These are phyloP conservation scores for Nakazawaea pomicola DNA, from an alignment of 805 yeast genomes.

Conservation along the genomic window DNA sequence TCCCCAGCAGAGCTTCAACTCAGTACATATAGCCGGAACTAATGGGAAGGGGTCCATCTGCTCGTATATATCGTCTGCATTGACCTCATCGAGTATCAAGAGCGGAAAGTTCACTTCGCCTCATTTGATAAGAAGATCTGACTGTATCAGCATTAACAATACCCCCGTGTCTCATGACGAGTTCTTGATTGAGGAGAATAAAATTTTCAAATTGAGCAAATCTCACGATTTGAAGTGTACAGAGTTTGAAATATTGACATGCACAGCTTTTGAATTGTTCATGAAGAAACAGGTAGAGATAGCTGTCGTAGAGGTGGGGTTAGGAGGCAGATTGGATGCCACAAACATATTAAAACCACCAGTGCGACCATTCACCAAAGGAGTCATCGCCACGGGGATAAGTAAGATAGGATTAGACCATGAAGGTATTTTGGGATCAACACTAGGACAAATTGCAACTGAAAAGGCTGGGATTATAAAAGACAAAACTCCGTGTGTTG, in stretches of 20 bases:
- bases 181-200: slow-evolving; percentile 40
- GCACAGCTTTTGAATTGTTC: slow-evolving; percentile 79
- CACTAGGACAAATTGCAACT: slow-evolving; percentile 58
- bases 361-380: slow-evolving; percentile 17
- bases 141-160: slow-evolving; percentile 67
- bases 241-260: slow-evolving; percentile 83
- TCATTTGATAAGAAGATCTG: slow-evolving; percentile 68
- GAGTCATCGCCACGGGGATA: slow-evolving; percentile 63
- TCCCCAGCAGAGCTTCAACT: slow-evolving; percentile 61
- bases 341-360: slow-evolving; percentile 61
- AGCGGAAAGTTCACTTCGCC: slow-evolving; percentile 90
- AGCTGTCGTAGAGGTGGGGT: slow-evolving; percentile 90
- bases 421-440: slow-evolving; percentile 66
- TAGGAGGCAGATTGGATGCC: slow-evolving; percentile 88
- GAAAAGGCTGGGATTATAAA: slow-evolving; percentile 90
- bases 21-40: slow-evolving; percentile 93
- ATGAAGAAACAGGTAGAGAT: slow-evolving; percentile 51
- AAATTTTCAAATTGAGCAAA: slow-evolving; percentile 37
- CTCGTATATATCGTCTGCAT: slow-evolving; percentile 67
- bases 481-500: slow-evolving; percentile 51
- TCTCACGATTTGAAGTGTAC: slow-evolving; percentile 57
- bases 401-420: slow-evolving; percentile 88
- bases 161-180: slow-evolving; percentile 40
- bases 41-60: slow-evolving; percentile 95
- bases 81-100: slow-evolving; percentile 40